Evolutionary conservation across 2,329 filamentous ascomycete species (phyloP).

Genomic region (Leptographium wingfieldii): DNA sequence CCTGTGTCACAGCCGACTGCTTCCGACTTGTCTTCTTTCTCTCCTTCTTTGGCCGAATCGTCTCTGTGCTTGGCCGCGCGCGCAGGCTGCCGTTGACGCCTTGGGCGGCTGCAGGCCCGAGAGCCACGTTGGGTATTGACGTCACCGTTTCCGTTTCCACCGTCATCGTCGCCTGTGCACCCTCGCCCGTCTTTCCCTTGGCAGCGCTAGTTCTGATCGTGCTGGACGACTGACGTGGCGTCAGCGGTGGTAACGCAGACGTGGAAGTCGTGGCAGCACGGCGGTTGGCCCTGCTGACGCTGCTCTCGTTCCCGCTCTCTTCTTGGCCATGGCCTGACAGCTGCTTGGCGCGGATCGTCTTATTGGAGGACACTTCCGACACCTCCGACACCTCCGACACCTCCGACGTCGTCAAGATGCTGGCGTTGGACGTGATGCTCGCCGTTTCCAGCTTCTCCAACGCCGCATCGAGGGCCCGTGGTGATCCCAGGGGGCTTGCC

Average conservation of each 20-base stretch:
- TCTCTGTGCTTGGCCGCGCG: slow-evolving; percentile 85
- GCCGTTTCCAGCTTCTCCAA: slow-evolving; percentile 37
- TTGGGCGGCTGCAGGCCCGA: slow-evolving; percentile 52
- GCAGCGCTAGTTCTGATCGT: slow-evolving; percentile 31
- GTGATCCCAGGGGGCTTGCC: slow-evolving; percentile 64
- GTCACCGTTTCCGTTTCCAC: slow-evolving; percentile 94
- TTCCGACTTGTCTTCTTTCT: slow-evolving; percentile 73
- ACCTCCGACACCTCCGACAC: slow-evolving; percentile 27
- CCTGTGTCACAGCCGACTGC: slow-evolving; percentile 54
- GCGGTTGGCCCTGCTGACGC: slow-evolving; percentile 33
- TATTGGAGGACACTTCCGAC: slow-evolving; percentile 24
- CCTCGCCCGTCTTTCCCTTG: slow-evolving; percentile 60
- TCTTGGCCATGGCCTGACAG: slow-evolving; percentile 43
- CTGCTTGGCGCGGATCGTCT: slow-evolving; percentile 32
- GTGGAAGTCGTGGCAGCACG: slow-evolving; percentile 7
- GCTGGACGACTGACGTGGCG: slow-evolving; percentile 48
- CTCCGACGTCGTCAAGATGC: slow-evolving; percentile 17
- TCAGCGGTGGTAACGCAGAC: slow-evolving; percentile 32
- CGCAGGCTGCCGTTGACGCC: slow-evolving; percentile 62
- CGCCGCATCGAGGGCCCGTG: slow-evolving; percentile 33
- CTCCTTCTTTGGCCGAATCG: slow-evolving; percentile 86
- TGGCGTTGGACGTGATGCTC: slow-evolving; percentile 29
- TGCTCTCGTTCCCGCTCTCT: slow-evolving; percentile 38
- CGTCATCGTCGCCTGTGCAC: slow-evolving; percentile 81
- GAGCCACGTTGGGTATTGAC: slow-evolving; percentile 72